A percentile compares a stretch with the other conserved stretches of the same genome.
These are phyloP conservation scores for Colletotrichum tropicicola DNA, from an alignment of 2,329 filamentous ascomycete genomes.

Conservation along the genomic window DNA sequence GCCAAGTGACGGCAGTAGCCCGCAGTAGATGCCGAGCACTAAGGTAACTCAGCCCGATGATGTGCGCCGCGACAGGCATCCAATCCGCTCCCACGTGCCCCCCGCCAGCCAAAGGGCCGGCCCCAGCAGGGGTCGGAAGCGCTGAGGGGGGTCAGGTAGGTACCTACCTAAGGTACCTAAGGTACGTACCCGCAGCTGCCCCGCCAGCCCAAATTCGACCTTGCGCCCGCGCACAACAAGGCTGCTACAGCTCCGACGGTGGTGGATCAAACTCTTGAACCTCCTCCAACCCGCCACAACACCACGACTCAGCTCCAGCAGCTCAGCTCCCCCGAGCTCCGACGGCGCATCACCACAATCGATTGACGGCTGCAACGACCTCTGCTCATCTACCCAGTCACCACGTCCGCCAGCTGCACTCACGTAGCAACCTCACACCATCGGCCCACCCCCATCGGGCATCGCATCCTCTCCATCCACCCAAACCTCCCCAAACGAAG, in stretches of 20 bases:
- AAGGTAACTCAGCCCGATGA: not conserved
- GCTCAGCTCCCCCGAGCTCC: not conserved
- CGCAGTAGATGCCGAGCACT: constrained; percentile 4
- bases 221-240: not conserved
- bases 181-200: not conserved
- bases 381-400: not conserved
- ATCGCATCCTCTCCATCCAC: not conserved
- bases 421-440: not conserved
- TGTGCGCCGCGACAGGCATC: not conserved
- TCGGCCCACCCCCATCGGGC: not conserved
- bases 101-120: too few species aligned
- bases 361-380: not conserved
- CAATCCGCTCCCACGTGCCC: too few species aligned
- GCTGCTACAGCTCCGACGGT: not conserved
- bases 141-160: too few species aligned
- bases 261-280: not conserved
- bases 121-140: too few species aligned
- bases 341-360: not conserved
- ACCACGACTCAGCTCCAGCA: not conserved
- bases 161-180: not conserved
- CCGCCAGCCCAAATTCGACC: not conserved
- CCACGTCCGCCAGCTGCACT: too few species aligned
- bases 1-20: not conserved
- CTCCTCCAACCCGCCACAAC: not conserved
- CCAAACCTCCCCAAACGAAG: not conserved